These are phyloP conservation scores for Xylaria sp. DNA, from an alignment of 2,329 filamentous ascomycete species.

Conservation along the genomic window DNA sequence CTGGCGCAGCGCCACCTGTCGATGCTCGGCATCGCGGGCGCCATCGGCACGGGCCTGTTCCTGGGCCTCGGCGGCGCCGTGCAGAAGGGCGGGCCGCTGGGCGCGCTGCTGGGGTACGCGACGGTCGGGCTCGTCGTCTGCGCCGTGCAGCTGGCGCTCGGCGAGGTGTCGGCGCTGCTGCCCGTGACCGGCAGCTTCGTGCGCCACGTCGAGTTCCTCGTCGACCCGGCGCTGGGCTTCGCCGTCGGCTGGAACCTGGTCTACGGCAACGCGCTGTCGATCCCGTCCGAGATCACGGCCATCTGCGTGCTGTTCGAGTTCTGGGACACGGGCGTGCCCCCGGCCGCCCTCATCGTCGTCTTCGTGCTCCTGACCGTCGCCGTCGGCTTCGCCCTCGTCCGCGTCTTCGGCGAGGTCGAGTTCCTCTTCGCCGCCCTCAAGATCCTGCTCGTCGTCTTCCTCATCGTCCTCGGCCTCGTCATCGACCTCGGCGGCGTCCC, in stretches of 20 bases:
- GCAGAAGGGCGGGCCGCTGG: conserved; percentile 51
- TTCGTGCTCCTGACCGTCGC: conserved; percentile 57
- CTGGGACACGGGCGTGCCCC: conserved; percentile 60
- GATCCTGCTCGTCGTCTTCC: conserved; percentile 62
- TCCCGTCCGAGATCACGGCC: conserved; percentile 64
- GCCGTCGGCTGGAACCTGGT: conserved; percentile 58
- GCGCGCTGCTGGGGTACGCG: conserved; percentile 55
- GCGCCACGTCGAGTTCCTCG: conserved; percentile 60
- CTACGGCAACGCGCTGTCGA: conserved; percentile 57
- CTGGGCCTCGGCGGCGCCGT: conserved; percentile 60
- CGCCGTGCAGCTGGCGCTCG: conserved; percentile 61
- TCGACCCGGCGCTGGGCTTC: conserved; percentile 63
- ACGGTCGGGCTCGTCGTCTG: conserved; percentile 60
- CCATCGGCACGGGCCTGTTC: conserved; percentile 64
- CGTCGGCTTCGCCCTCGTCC: conserved; percentile 60
- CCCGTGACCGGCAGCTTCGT: conserved; percentile 67
- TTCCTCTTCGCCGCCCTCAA: conserved; percentile 57
- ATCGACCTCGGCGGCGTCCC: conserved; percentile 66
- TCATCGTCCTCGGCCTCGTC: conserved; percentile 64
- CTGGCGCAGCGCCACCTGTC: conserved; percentile 60
- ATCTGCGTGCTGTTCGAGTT: conserved; percentile 65
- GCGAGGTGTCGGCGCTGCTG: conserved; percentile 62
- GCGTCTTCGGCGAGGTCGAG: conserved; percentile 63
- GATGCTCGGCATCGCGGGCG: conserved; percentile 64
- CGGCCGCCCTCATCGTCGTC: conserved; percentile 53